Evolutionary conservation across 2,329 filamentous ascomycete species (phyloP).

Genomic region (Ceratocystiopsis sp.): DNA sequence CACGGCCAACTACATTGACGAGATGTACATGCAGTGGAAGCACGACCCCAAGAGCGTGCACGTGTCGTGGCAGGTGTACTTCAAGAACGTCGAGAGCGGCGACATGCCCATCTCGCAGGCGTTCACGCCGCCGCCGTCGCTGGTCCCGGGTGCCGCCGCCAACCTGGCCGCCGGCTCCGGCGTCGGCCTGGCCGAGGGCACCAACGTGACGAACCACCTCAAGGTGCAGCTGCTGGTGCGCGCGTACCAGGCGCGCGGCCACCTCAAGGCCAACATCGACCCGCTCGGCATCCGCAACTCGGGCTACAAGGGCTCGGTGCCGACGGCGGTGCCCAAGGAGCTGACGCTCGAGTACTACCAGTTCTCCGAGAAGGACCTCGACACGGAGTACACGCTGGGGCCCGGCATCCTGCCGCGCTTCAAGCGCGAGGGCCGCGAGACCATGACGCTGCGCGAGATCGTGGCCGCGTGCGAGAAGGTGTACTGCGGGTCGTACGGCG

Average conservation of each 20-base stretch:
- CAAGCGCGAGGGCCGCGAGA: slow-evolving; percentile 71
- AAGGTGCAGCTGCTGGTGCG: slow-evolving; percentile 96
- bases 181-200: slow-evolving; percentile 47
- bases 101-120: slow-evolving; percentile 96
- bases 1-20: slow-evolving; percentile 97
- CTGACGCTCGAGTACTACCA: slow-evolving; percentile 85
- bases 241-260: slow-evolving; percentile 92
- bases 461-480: slow-evolving; percentile 83
- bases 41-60: slow-evolving; percentile 85
- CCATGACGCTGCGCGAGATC: slow-evolving; percentile 95
- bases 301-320: slow-evolving; percentile 58
- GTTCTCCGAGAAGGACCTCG: slow-evolving; percentile 86
- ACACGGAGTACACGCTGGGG: slow-evolving; percentile 79
- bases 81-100: slow-evolving; percentile 97
- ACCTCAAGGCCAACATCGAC: slow-evolving; percentile 97
- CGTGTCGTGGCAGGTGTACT: slow-evolving; percentile 98
- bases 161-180: slow-evolving; percentile 52
- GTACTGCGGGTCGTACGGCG: slow-evolving; percentile 93
- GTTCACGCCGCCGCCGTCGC: slow-evolving; percentile 86
- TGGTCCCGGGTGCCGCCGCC: slow-evolving; percentile 67
- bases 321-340: slow-evolving; percentile 69
- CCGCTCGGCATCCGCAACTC: slow-evolving; percentile 85
- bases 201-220: slow-evolving; percentile 85
- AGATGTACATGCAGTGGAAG: slow-evolving; percentile 99
- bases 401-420: slow-evolving; percentile 92